A percentile compares a stretch with the other conserved stretches of the same genome.
Evolutionary conservation across 257 asterid species (phyloP).

Genomic region (Avicennia marina): DNA sequence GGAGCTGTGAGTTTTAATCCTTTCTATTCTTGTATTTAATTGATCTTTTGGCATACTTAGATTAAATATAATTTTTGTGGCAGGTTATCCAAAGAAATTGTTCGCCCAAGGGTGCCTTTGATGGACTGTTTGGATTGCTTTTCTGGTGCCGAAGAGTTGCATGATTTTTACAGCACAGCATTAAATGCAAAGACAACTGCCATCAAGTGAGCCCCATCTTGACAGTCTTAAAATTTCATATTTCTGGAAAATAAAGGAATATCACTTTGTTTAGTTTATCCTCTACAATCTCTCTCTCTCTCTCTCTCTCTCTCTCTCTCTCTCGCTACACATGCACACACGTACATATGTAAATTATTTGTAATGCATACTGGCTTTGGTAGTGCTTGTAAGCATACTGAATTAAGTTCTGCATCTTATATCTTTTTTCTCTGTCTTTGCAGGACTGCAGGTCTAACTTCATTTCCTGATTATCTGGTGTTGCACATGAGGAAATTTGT

Average conservation of each 20-base stretch:
- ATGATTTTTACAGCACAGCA: constrained; percentile 83
- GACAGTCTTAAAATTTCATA: too few species aligned
- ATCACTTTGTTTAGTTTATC: background rate
- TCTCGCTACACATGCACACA: too few species aligned
- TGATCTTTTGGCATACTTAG: constrained; percentile 13
- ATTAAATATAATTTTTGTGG: constrained; percentile 17
- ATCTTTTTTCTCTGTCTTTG: constrained; percentile 18
- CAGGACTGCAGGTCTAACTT: constrained; percentile 92
- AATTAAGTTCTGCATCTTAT: background rate
- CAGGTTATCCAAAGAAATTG: constrained; percentile 78
- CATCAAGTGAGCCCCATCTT: constrained; percentile 72
- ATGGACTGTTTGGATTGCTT: constrained; percentile 81
- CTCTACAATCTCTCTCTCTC: background rate
- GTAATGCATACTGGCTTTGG: background rate
- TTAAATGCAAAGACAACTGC: constrained; percentile 83
- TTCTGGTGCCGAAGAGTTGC: constrained; percentile 86
- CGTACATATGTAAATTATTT: background rate
- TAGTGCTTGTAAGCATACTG: constrained; percentile 2
- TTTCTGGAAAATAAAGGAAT: too few species aligned
- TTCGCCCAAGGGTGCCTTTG: constrained; percentile 88
- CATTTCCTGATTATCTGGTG: constrained; percentile 91
- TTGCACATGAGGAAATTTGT: constrained; percentile 95
- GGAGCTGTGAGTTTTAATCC: constrained; percentile 64
- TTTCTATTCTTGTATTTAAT: background rate
- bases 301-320: too few species aligned